Base-by-base conservation (phyloP, 306 rosid species). In the Corylus heterophylla region DNA sequence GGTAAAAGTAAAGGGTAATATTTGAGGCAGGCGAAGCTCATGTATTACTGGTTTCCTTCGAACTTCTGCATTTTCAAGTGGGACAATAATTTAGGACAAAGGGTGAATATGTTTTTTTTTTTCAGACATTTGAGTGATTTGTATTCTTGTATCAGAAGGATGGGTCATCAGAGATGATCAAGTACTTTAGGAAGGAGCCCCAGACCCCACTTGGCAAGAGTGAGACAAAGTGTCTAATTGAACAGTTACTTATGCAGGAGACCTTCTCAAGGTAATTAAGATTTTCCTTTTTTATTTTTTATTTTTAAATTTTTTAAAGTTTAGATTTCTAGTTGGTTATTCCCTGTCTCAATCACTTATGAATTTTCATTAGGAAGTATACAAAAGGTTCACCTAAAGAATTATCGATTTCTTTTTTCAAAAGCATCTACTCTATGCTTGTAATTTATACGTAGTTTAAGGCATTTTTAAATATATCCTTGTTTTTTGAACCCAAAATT, bases 221-320 rank as follows among this genome's bases (percentile, higher is more conserved):
- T 54, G 83, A 90, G 71, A 87, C 71, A 79, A 93, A 86, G 88
- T 79, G 44, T 72, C 25, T 73, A 69, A 91, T 96, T 73, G 98
- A 90, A 79, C 88, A 83, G 84, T 88, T 91, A 71, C 80, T 96
- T 63, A 82, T 82, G 94, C 88, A 85, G 79, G 97, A 91, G 85
- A 89, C 93, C 71, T 96, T 93, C 89, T 89, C 97, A 8, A 91
- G 99, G 99, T 96, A 84, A 72, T 42, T 22, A 74, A 29, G 51
- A 81, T 62, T 80, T 67, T 58, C 4, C 25, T 22, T 17, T 59
- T 42, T 35, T 17, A 10, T 45, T 55, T 71, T 2, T 35, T 35
- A 35, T 22, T 22, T 22, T 22, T 22, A 35, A 35, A 2, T 48
- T 47, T 54, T 52, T 18, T 75, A 71, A 35, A 14, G 39, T 81